Conservation (phyloP, 1,284 basidiomycete genomes). For the Sporisorium sorghi region DNA sequence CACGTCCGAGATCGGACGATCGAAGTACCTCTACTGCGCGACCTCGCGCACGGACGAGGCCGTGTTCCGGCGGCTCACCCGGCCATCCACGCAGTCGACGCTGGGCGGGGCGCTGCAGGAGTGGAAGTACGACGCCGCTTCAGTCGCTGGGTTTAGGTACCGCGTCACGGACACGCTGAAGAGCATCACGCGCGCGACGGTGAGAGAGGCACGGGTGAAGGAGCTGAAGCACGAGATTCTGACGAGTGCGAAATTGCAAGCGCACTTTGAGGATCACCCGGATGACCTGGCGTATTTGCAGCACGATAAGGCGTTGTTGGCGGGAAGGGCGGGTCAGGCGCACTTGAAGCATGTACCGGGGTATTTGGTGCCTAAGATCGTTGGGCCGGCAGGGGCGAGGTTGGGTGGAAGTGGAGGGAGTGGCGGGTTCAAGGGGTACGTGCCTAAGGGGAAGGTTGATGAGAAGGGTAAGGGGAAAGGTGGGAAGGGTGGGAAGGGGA, state of each 20-base stretch:
- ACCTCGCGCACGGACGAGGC: conserved; percentile 81
- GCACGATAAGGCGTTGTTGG: conserved; percentile 93
- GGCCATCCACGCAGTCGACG: conserved; percentile 16
- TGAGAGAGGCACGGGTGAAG: conserved; percentile 91
- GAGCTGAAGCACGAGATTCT: conserved; percentile 93
- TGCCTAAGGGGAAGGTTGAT: conserved; percentile 33
- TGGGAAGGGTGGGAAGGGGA: conserved; percentile 19
- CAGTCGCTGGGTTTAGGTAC: conserved; percentile 90
- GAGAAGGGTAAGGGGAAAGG: conserved; percentile 15
- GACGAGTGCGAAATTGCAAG: conserved; percentile 93
- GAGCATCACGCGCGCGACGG: conserved; percentile 84
- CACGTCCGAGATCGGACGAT: conserved; percentile 77
- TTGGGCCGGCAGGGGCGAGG: conserved; percentile 61
- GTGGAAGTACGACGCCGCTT: conserved; percentile 84
- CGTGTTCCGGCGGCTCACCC: conserved; percentile 74
- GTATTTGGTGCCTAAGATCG: conserved; percentile 89
- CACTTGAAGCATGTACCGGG: conserved; percentile 97
- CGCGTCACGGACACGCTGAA: conserved; percentile 96
- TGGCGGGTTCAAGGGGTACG: conserved; percentile 26
- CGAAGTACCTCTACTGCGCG: conserved; percentile 71
- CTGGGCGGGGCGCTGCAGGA: conserved; percentile 79
- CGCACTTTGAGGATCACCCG: conserved; percentile 98
- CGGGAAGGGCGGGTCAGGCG: conserved; percentile 78
- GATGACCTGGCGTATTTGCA: conserved; percentile 90
- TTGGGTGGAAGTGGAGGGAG: background rate